phyloP scores from a whole-genome alignment of 2,329 filamentous ascomycete species.

The Ceratocystis cubensis region DNA sequence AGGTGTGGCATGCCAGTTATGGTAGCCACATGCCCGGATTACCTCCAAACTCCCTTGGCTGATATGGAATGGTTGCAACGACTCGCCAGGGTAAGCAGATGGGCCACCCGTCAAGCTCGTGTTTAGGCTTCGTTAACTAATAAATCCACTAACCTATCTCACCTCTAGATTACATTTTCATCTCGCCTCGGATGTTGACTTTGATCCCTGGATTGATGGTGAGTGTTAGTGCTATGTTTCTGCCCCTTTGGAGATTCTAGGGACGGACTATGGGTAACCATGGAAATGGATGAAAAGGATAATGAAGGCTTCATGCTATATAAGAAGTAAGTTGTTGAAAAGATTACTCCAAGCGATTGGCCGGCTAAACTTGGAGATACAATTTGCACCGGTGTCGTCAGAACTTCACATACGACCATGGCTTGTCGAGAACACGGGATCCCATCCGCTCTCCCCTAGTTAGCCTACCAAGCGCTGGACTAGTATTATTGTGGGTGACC shows the following conservation, averaged over 20 bases:
- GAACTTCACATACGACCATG: neutral
- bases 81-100: no score
- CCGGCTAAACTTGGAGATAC: no score
- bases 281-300: neutral
- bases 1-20: neutral
- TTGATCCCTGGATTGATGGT: neutral
- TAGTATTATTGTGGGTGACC: neutral
- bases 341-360: no score
- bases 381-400: neutral
- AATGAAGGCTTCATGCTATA: no score
- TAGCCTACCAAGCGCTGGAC: neutral
- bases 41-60: neutral
- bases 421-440: neutral
- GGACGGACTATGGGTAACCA: neutral
- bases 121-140: neutral
- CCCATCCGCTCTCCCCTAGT: slow-evolving; percentile 2
- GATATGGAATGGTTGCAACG: neutral
- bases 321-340: no score
- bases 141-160: neutral
- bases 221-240: neutral
- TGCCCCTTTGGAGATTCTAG: neutral
- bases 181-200: neutral
- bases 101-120: neutral
- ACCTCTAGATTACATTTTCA: neutral
- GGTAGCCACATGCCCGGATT: neutral